phyloP scores from a whole-genome alignment of 129 eudicot species.

The Saussurea involucrata region DNA sequence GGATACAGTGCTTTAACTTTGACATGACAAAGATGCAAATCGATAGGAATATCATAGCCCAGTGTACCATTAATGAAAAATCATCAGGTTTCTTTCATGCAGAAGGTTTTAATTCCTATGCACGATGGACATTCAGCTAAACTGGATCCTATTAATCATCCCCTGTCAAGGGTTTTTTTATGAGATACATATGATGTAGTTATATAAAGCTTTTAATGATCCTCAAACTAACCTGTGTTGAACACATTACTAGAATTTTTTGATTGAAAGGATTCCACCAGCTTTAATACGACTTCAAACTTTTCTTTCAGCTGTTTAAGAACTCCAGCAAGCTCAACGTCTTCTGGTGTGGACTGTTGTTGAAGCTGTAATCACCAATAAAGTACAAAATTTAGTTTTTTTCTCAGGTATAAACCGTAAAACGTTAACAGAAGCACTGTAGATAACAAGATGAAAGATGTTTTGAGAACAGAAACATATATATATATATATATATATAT shows the following conservation, averaged over 20 bases:
- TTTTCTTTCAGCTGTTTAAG: conserved; percentile 57
- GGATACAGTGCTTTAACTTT: background rate
- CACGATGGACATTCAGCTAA: background rate
- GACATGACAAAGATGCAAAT: background rate
- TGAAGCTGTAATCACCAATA: conserved; percentile 54
- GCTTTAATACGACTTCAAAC: conserved; percentile 48
- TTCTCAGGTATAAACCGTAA: background rate
- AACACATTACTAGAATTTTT: conserved; percentile 71
- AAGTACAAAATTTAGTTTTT: conserved; percentile 6
- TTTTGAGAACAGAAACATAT: background rate
- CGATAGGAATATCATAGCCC: background rate
- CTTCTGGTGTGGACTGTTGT: conserved; percentile 49
- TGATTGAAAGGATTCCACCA: conserved; percentile 57
- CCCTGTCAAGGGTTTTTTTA: background rate
- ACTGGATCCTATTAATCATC: background rate
- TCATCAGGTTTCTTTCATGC: background rate
- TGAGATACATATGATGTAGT: background rate
- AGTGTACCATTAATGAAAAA: background rate
- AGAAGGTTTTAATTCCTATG: background rate
- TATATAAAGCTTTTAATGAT: conserved; percentile 2
- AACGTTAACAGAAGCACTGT: background rate
- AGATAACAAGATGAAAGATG: background rate
- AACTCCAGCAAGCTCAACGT: conserved; percentile 57
- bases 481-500: background rate
- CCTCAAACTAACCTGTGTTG: conserved; percentile 57